Evolutionary conservation across 139 green algal species (phyloP).

Genomic region (Haematococcus sp.): DNA sequence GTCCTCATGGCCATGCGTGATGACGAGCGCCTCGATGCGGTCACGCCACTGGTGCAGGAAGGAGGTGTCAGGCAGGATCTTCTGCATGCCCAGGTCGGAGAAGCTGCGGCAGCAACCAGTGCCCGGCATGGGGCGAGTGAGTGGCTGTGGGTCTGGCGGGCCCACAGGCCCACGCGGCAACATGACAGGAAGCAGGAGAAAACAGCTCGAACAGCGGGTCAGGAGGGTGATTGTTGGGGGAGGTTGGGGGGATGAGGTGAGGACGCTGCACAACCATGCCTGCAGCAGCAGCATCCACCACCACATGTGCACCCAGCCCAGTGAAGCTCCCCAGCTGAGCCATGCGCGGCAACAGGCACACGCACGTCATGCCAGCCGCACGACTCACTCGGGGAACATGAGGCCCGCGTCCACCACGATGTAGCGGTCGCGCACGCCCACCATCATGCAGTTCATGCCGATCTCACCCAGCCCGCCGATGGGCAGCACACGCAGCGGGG

Average conservation of each 20-base stretch:
- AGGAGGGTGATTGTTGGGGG: not conserved
- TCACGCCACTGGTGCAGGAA: slow-evolving; percentile 94
- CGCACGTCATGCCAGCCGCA: not conserved
- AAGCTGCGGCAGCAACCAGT: slow-evolving; percentile 66
- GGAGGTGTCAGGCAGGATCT: slow-evolving; percentile 94
- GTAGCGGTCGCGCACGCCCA: slow-evolving; percentile 94
- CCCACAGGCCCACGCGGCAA: not conserved
- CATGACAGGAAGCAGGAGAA: no score
- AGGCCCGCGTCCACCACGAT: slow-evolving; percentile 98
- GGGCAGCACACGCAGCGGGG: slow-evolving; percentile 90
- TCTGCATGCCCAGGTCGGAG: slow-evolving; percentile 95
- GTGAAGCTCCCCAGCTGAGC: not conserved
- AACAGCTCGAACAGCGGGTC: not conserved
- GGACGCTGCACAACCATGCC: no score
- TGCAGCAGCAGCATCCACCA: not conserved
- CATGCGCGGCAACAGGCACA: no score
- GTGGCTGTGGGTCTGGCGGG: not conserved
- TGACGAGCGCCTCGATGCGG: slow-evolving; percentile 96
- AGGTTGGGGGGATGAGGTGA: no score
- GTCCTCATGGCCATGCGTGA: slow-evolving; percentile 97
- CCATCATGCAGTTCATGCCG: slow-evolving; percentile 99
- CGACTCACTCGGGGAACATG: slow-evolving; percentile 96
- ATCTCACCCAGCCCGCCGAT: slow-evolving; percentile 98
- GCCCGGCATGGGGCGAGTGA: not conserved
- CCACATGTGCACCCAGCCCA: not conserved